Base-by-base conservation (phyloP, 2,329 filamentous ascomycete species). In the Neopestalotiopsis sp. region DNA sequence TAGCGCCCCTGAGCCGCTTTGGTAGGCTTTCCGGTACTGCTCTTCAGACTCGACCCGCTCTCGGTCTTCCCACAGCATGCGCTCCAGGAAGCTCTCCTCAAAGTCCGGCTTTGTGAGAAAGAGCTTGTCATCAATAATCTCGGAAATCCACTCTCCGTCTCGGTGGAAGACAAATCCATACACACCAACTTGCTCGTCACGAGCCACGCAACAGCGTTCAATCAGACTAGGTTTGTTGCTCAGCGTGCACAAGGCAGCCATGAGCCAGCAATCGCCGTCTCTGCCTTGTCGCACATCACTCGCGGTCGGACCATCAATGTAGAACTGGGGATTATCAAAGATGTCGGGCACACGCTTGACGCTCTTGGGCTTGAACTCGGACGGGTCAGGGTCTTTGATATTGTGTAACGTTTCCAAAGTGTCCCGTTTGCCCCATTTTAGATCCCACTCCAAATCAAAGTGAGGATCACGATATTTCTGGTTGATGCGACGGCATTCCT, bases 161-260 rank as follows among this genome's bases (percentile, higher is more conserved):
- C 93, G 88, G 79, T 92, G 89, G 76, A 96, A 95, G 12, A 96
- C 92, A 72, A 96, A 96, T 1, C 94, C 94, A 73, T 96, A 96
- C 1, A 95, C 92, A 13, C 93, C 93, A 3, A 94, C 89, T 40
- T 88, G 84, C 76, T 93, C 88, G 72, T 96, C 89, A 13, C 89
- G 87, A 4, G 89, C 90, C 62, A 96, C 91, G 72, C 93, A 96
- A 9, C 94, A 84, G 67, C 83, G 87, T 77, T 94, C 89, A 66
- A 96, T 92, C 70, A 95, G 79, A 0, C 88, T 90, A 24, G 87
- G 81, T 78, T 93, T 92, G 76, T 93, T 94, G 72, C 89, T 91
- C 70, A 97, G 85, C 0, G 92, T 94, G 70, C 91, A 93, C 57
- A 97, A 80, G 1, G 93, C 92, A 6, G 94, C 91, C 83, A 97